Conservation (phyloP, 768 basidiomycete genomes). For the Sarcodon sp. region DNA sequence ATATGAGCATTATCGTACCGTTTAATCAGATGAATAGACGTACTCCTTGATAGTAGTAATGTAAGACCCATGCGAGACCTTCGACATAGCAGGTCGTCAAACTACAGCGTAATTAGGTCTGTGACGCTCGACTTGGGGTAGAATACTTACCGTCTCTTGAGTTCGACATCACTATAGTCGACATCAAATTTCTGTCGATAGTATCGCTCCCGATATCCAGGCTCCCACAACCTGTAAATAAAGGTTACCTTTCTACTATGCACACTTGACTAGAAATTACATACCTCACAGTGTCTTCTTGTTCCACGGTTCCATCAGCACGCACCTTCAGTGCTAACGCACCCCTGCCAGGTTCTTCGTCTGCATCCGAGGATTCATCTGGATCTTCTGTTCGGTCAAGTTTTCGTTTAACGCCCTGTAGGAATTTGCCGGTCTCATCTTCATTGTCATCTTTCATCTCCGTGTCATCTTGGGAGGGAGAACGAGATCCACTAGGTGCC, state of each 20-base stretch:
- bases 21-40: constrained; percentile 12
- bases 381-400: constrained; percentile 29
- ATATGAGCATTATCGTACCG: constrained; percentile 3
- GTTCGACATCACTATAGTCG: constrained; percentile 53
- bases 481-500: constrained; percentile 5
- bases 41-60: constrained; percentile 98
- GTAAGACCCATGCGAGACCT: constrained; percentile 90
- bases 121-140: not conserved
- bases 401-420: constrained; percentile 32
- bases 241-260: not conserved
- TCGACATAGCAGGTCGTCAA: constrained; percentile 81
- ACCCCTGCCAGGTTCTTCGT: constrained; percentile 30
- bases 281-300: constrained; percentile 87
- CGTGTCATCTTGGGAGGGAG: constrained; percentile 7
- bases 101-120: constrained; percentile 24
- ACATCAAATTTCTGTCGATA: constrained; percentile 89
- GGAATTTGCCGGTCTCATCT: constrained; percentile 1
- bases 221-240: constrained; percentile 73
- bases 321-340: constrained; percentile 63
- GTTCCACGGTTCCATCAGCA: constrained; percentile 86
- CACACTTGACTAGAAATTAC: constrained; percentile 14
- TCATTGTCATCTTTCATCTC: constrained; percentile 18
- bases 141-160: constrained; percentile 53
- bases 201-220: constrained; percentile 92
- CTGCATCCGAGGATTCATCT: constrained; percentile 20